These are phyloP conservation scores for Hypomontagnella submonticulosa DNA, from an alignment of 495 filamentous ascomycete genomes.

Conservation along the genomic window DNA sequence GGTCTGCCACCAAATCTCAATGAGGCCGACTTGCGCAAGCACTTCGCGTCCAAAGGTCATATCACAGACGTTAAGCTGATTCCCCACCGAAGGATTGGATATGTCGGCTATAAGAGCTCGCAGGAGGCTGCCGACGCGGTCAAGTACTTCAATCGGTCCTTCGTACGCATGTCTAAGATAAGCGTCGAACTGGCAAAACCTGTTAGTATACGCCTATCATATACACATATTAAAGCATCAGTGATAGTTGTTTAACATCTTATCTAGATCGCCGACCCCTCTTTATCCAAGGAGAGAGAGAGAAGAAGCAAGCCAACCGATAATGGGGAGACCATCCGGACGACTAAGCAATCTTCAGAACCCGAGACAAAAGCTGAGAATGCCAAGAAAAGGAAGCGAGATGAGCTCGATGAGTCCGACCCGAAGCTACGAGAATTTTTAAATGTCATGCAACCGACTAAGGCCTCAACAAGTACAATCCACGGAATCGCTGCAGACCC, in stretches of 20 bases:
- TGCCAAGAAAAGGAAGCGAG: conserved; percentile 64
- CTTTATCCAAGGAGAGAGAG: conserved; percentile 31
- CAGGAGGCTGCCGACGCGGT: conserved; percentile 83
- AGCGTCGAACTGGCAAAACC: conserved; percentile 89
- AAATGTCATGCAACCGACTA: conserved; percentile 78
- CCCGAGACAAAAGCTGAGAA: conserved; percentile 30
- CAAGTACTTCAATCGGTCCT: conserved; percentile 93
- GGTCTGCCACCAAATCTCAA: conserved; percentile 55
- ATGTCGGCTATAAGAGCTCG: conserved; percentile 89
- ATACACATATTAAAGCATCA: background rate
- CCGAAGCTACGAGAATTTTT: conserved; percentile 88
- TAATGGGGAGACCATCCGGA: conserved; percentile 45
- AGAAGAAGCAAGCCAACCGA: conserved; percentile 38
- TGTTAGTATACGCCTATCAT: conserved; percentile 60
- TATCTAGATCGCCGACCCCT: conserved; percentile 49
- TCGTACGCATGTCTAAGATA: conserved; percentile 97
- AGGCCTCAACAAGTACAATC: conserved; percentile 74
- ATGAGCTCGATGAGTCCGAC: conserved; percentile 65
- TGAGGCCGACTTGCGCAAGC: conserved; percentile 77
- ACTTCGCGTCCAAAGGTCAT: conserved; percentile 79
- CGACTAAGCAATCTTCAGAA: conserved; percentile 34
- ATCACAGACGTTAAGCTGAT: conserved; percentile 94
- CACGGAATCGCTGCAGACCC: conserved; percentile 57
- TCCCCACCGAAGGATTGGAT: conserved; percentile 89
- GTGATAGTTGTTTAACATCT: conserved; percentile 10